Evolutionary conservation across 2,329 filamentous ascomycete genomes (phyloP).

Genomic region (Fusarium cyanostomum): DNA sequence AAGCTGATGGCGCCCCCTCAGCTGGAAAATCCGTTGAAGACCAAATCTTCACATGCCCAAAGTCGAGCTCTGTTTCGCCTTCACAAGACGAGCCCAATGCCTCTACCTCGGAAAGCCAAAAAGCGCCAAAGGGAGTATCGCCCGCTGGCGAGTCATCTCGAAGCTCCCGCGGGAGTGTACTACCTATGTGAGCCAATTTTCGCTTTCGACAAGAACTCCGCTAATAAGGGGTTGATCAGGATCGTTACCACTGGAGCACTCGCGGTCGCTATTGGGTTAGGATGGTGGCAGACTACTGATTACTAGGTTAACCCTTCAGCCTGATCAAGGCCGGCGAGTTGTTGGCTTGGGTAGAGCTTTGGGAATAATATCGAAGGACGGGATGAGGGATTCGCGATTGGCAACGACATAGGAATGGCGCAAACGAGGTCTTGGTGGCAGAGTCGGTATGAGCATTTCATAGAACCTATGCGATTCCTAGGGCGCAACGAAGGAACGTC

Average conservation of each 20-base stretch:
- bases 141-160: conserved; percentile 13
- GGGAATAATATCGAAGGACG: conserved; percentile 5
- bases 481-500: conserved; percentile 16
- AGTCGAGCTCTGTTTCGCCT: neutral
- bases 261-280: conserved; percentile 39
- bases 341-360: conserved; percentile 15
- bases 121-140: conserved; percentile 3
- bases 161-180: conserved; percentile 14
- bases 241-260: conserved; percentile 40
- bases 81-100: neutral
- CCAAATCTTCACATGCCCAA: neutral
- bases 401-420: conserved; percentile 13
- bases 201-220: neutral
- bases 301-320: conserved; percentile 13
- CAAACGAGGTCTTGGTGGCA: conserved; percentile 5
- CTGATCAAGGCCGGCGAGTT: neutral
- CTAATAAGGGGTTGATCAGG: conserved; percentile 28
- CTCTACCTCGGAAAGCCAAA: neutral
- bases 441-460: neutral
- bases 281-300: conserved; percentile 39
- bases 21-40: conserved; percentile 3
- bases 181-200: conserved; percentile 32
- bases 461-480: conserved; percentile 27
- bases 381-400: neutral
- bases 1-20: neutral